Conservation (phyloP, 1,284 basidiomycete genomes). For the Melampsora medusae region DNA sequence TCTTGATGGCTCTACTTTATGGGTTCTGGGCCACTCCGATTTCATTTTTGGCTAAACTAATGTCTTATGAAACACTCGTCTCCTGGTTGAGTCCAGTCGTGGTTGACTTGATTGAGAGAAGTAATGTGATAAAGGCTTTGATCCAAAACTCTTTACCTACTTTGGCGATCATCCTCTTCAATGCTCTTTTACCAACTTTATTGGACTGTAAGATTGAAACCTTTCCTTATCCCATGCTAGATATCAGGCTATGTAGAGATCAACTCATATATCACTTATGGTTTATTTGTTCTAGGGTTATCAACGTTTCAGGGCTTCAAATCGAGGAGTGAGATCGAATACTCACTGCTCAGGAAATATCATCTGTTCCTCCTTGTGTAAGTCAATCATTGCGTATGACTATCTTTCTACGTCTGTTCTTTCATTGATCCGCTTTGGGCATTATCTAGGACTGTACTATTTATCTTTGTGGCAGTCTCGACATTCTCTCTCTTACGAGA, state of each 20-base stretch:
- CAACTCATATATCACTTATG: no score
- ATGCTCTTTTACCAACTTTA: slow-evolving; percentile 53
- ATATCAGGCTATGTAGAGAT: background rate
- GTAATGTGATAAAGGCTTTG: slow-evolving; percentile 51
- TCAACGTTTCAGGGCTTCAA: slow-evolving; percentile 50
- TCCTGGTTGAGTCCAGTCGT: slow-evolving; percentile 51
- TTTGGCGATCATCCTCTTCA: slow-evolving; percentile 53
- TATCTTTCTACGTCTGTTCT: background rate
- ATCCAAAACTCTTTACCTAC: slow-evolving; percentile 53
- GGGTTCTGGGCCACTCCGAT: slow-evolving; percentile 52
- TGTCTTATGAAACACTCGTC: slow-evolving; percentile 51
- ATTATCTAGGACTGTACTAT: slow-evolving; percentile 28
- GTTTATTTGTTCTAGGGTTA: slow-evolving; percentile 6
- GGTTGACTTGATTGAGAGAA: slow-evolving; percentile 49
- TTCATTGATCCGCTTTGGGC: background rate
- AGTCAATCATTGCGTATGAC: slow-evolving; percentile 14
- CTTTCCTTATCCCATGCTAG: background rate
- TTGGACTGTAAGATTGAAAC: slow-evolving; percentile 49
- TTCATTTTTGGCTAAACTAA: slow-evolving; percentile 52
- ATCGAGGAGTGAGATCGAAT: slow-evolving; percentile 52
- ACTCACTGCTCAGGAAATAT: slow-evolving; percentile 54
- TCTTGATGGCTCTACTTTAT: slow-evolving; percentile 51
- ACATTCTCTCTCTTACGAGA: slow-evolving; percentile 54
- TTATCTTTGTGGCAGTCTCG: slow-evolving; percentile 53
- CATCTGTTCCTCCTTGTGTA: slow-evolving; percentile 45